Evolutionary conservation across 768 basidiomycete species (phyloP).

Genomic region (Russula vinacea): DNA sequence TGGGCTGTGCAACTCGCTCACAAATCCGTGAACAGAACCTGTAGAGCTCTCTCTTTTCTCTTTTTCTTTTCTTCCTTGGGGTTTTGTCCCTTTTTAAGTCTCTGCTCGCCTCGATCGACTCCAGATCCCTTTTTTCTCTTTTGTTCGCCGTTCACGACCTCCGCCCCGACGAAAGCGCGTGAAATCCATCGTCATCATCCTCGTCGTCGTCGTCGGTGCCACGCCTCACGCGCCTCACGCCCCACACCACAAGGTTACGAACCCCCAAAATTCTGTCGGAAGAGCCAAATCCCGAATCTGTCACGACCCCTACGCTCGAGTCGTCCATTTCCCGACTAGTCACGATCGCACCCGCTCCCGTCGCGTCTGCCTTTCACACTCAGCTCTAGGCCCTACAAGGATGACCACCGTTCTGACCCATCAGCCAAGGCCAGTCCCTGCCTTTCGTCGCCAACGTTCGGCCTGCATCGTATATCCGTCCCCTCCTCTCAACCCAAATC

Average conservation of each 20-base stretch:
- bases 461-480: constrained; percentile 19
- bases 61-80: background rate
- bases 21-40: background rate
- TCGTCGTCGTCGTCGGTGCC: constrained; percentile 10
- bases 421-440: constrained; percentile 25
- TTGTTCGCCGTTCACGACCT: constrained; percentile 16
- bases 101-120: background rate
- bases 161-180: constrained; percentile 10
- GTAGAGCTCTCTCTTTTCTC: background rate
- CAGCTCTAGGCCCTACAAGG: constrained; percentile 22
- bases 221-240: background rate
- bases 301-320: background rate
- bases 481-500: constrained; percentile 17
- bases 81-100: background rate
- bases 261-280: background rate
- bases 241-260: background rate
- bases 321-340: constrained; percentile 25
- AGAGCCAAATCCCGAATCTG: constrained; percentile 2
- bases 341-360: constrained; percentile 28
- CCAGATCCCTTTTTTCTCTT: background rate
- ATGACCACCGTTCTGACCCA: constrained; percentile 22
- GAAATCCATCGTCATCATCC: too few species aligned
- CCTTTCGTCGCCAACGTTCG: constrained; percentile 25
- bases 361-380: constrained; percentile 16
- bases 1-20: constrained; percentile 17